Conservation (phyloP, 1,284 basidiomycete genomes). For the Ceratobasidium sp. region DNA sequence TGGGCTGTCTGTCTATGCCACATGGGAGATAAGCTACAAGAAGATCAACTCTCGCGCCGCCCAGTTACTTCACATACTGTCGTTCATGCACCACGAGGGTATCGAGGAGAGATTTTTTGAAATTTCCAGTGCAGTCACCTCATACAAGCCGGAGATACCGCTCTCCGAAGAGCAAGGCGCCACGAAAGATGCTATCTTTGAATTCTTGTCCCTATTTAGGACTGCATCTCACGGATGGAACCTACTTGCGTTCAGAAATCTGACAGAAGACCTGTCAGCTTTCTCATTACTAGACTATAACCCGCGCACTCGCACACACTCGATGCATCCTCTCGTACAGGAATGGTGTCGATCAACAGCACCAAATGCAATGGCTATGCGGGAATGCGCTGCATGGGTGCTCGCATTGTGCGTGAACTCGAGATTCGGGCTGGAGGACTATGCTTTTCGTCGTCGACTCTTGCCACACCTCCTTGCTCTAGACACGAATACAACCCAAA, state of each 20-base stretch:
- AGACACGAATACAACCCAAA: no score
- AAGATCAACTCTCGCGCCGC: neutral
- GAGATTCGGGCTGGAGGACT: no score
- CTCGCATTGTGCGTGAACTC: no score
- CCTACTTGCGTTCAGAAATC: neutral
- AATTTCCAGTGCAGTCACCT: neutral
- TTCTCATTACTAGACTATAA: neutral
- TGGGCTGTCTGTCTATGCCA: constrained; percentile 15
- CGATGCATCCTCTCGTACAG: constrained; percentile 13
- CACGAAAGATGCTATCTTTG: neutral
- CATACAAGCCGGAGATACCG: neutral
- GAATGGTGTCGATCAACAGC: neutral
- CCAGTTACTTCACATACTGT: constrained; percentile 12
- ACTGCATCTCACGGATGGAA: neutral
- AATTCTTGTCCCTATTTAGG: neutral
- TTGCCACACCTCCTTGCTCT: no score
- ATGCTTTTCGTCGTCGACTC: no score
- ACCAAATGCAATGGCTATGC: no score
- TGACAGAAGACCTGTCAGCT: neutral
- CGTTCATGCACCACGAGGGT: constrained; percentile 18
- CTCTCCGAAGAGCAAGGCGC: neutral
- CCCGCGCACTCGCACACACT: neutral
- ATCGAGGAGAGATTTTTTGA: constrained; percentile 13
- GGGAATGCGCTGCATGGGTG: no score
- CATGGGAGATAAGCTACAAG: constrained; percentile 7